phyloP scores from a whole-genome alignment of 2,329 filamentous ascomycete species.

The Grosmannia penicillata region DNA sequence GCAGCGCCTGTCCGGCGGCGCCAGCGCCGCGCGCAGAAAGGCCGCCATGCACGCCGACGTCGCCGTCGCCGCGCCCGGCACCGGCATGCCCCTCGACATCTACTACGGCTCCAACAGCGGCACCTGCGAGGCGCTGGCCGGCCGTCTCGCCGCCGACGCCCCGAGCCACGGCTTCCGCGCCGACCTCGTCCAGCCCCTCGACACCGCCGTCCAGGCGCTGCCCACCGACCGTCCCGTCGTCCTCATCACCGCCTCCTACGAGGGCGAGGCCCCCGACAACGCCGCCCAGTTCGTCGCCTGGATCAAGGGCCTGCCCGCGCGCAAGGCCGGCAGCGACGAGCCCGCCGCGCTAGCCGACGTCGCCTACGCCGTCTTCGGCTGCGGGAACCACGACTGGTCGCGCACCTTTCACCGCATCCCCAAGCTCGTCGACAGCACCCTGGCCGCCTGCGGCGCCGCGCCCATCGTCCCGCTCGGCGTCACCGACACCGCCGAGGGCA shows the following conservation, averaged over 20 bases:
- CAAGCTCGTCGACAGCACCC: conserved; percentile 39
- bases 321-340: conserved; percentile 25
- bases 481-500: conserved; percentile 45
- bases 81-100: conserved; percentile 40
- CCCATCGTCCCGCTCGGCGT: conserved; percentile 34
- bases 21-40: conserved; percentile 22
- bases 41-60: neutral
- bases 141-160: conserved; percentile 35
- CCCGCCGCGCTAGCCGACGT: conserved; percentile 33
- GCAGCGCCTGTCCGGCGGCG: conserved; percentile 27
- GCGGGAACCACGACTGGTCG: conserved; percentile 35
- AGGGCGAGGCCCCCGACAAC: conserved; percentile 61
- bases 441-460: conserved; percentile 32
- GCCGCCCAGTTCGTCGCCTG: conserved; percentile 53
- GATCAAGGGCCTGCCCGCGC: too few species aligned
- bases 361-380: conserved; percentile 55
- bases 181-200: conserved; percentile 40
- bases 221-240: conserved; percentile 46
- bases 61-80: conserved; percentile 13
- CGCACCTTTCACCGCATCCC: conserved; percentile 55
- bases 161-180: conserved; percentile 17
- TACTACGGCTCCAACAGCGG: conserved; percentile 49
- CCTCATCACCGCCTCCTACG: conserved; percentile 55
- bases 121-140: conserved; percentile 53
- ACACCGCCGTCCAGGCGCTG: conserved; percentile 53